These are phyloP conservation scores for Neonectria hederae DNA, from an alignment of 2,329 filamentous ascomycete genomes.

Conservation along the genomic window DNA sequence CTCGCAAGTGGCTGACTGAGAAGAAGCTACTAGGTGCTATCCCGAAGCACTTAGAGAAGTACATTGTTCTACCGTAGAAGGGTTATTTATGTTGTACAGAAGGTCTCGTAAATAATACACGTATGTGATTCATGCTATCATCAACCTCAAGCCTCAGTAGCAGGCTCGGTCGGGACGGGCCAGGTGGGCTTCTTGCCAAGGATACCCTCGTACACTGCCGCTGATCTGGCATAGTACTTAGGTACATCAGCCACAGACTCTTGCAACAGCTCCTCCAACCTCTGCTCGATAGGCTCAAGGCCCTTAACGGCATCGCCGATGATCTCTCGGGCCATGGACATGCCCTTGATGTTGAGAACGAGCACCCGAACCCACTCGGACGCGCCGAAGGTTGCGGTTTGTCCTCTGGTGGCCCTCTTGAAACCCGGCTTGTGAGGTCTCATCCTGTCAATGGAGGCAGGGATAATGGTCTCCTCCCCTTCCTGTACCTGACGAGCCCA, in stretches of 20 bases:
- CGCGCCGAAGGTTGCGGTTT: conserved; percentile 32
- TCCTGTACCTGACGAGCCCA: conserved; percentile 39
- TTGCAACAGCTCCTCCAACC: conserved; percentile 50
- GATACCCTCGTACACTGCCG: conserved; percentile 39
- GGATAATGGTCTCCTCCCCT: conserved; percentile 37
- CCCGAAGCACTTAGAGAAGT: conserved; percentile 87
- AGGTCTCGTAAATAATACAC: conserved; percentile 41
- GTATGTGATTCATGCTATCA: conserved; percentile 34
- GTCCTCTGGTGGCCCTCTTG: background rate
- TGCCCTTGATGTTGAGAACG: conserved; percentile 51
- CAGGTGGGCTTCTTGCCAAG: conserved; percentile 44
- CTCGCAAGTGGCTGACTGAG: conserved; percentile 84
- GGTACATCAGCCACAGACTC: conserved; percentile 37
- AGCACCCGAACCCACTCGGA: conserved; percentile 42
- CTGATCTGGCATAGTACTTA: conserved; percentile 34
- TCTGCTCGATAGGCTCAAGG: conserved; percentile 52
- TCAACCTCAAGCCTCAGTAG: conserved; percentile 11
- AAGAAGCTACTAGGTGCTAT: conserved; percentile 86
- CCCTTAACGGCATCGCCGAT: conserved; percentile 43
- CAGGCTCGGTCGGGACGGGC: conserved; percentile 19
- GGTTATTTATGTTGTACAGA: conserved; percentile 40
- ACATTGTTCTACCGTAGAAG: conserved; percentile 84
- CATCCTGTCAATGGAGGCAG: conserved; percentile 16
- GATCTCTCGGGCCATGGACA: conserved; percentile 56
- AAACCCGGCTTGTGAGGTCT: background rate